Evolutionary conservation across 495 filamentous ascomycete species (phyloP).

Genomic region (Xylaria longipes): DNA sequence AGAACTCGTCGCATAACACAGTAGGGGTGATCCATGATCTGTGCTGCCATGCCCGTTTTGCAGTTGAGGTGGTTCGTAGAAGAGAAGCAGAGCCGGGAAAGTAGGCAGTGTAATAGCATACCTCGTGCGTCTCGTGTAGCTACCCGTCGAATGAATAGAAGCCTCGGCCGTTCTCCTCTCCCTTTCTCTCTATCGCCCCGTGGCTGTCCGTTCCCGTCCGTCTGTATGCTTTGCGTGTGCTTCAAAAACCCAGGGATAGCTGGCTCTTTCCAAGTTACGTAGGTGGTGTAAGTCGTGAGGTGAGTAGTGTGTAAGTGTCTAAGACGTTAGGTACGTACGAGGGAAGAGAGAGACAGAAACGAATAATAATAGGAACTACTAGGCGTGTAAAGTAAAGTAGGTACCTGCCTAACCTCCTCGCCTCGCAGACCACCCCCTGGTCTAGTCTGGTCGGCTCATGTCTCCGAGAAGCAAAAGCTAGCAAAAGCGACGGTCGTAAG

Average conservation of each 20-base stretch:
- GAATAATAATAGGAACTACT: slow-evolving; percentile 24
- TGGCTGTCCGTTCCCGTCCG: neutral
- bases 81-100: slow-evolving; percentile 33
- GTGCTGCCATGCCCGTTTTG: slow-evolving; percentile 29
- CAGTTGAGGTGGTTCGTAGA: slow-evolving; percentile 17
- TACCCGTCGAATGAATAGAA: slow-evolving; percentile 31
- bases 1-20: slow-evolving; percentile 37
- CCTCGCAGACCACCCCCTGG: slow-evolving; percentile 12
- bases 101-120: slow-evolving; percentile 35
- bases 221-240: slow-evolving; percentile 13
- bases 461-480: slow-evolving; percentile 28
- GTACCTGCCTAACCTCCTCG: slow-evolving; percentile 11
- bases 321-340: slow-evolving; percentile 24
- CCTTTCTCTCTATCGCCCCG: slow-evolving; percentile 1
- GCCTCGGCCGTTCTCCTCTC: slow-evolving; percentile 15
- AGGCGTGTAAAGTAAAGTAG: slow-evolving; percentile 10
- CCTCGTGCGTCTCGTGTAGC: slow-evolving; percentile 40
- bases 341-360: slow-evolving; percentile 11
- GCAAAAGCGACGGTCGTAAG: slow-evolving; percentile 28
- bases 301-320: slow-evolving; percentile 22
- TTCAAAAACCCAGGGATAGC: neutral
- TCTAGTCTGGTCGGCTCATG: slow-evolving; percentile 27
- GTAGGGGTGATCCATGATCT: slow-evolving; percentile 34
- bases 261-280: slow-evolving; percentile 14
- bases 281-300: neutral